Conservation (phyloP, 768 basidiomycete genomes). For the Phaeotremella fagi region DNA sequence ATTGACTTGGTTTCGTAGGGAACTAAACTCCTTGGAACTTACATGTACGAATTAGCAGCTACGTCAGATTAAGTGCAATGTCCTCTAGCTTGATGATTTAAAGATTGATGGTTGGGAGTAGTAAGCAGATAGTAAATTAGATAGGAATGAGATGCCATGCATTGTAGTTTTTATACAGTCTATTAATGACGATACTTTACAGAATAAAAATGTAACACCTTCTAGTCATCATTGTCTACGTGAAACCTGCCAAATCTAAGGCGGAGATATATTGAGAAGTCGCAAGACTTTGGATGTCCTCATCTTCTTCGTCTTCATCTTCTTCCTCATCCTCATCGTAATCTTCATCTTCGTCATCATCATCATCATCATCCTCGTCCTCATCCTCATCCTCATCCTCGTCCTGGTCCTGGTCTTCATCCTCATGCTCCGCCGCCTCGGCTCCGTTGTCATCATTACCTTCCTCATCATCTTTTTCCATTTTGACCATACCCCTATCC, state of each 20-base stretch:
- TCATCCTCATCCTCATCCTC: conserved; percentile 28
- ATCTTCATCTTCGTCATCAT: conserved; percentile 3
- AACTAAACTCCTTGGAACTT: conserved; percentile 69
- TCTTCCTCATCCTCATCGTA: conserved; percentile 25
- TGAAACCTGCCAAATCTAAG: conserved; percentile 39
- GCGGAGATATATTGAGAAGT: conserved; percentile 41
- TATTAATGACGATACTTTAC: too few relatives aligned
- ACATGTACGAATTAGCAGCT: conserved; percentile 67
- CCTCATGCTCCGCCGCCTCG: too few relatives aligned
- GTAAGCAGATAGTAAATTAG: not conserved
- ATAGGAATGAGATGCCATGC: too few relatives aligned
- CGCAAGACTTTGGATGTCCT: conserved; percentile 21
- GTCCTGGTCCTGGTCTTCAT: conserved; percentile 14
- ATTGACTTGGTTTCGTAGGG: conserved; percentile 22
- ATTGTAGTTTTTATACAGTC: too few relatives aligned
- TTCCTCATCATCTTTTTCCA: conserved; percentile 13
- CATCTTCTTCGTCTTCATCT: conserved; percentile 35
- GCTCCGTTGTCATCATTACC: too few relatives aligned
- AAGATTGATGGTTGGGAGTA: not conserved
- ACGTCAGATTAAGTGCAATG: too few relatives aligned
- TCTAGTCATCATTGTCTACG: too few relatives aligned
- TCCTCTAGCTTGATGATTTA: too few relatives aligned
- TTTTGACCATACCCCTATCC: conserved; percentile 7
- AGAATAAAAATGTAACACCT: too few relatives aligned
- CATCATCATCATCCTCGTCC: not conserved